Conservation (phyloP, 192 early-diverging fungal genomes). For the Phycomyces blakesleeanus region DNA sequence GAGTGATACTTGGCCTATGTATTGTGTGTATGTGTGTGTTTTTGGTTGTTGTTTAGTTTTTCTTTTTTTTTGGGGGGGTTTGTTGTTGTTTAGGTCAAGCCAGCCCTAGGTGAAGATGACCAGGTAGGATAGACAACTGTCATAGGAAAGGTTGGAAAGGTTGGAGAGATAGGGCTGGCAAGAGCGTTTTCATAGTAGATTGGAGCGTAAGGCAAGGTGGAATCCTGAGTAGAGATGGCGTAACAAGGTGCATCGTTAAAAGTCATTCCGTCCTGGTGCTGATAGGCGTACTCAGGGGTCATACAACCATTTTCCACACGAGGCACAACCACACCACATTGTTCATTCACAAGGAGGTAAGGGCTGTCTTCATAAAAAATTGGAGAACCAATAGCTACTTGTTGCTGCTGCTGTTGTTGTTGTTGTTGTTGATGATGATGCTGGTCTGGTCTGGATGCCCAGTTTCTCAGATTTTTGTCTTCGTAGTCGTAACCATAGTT, state of each 20-base stretch:
- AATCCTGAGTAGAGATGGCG: neutral
- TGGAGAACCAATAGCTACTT: neutral
- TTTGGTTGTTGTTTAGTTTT: no score
- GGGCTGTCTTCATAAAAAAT: neutral
- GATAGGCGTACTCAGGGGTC: neutral
- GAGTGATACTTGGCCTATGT: no score
- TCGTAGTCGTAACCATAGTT: no score
- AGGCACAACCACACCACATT: neutral
- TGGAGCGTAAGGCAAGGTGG: neutral
- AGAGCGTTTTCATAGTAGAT: neutral
- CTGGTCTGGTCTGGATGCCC: neutral
- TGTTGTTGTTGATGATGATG: neutral
- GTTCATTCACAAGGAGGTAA: constrained; percentile 2
- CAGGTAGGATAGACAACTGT: neutral
- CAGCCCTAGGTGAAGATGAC: neutral
- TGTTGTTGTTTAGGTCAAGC: neutral
- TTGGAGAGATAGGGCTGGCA: neutral
- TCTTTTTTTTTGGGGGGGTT: no score
- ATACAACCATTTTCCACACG: neutral
- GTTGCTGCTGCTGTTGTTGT: neutral
- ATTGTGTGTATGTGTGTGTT: no score
- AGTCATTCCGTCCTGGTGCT: neutral
- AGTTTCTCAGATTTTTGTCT: neutral
- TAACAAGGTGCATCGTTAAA: constrained; percentile 1
- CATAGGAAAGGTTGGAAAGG: neutral